phyloP scores from a whole-genome alignment of 2,329 filamentous ascomycete genomes.

The Polychaeton citri region DNA sequence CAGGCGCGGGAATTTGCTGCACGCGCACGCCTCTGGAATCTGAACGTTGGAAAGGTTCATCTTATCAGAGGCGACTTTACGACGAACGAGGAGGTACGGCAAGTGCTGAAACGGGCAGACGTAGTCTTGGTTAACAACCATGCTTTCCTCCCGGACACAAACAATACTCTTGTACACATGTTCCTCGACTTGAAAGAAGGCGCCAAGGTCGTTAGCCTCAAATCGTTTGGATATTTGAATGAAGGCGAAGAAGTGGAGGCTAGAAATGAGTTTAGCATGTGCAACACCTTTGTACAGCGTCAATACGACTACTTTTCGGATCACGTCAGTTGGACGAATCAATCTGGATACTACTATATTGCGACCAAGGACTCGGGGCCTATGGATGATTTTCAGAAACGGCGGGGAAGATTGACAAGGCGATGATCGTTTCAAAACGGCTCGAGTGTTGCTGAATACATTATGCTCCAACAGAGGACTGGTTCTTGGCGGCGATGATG shows the following conservation, averaged over 20 bases:
- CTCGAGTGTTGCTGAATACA: no score
- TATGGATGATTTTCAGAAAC: constrained; percentile 35
- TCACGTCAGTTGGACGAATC: constrained; percentile 80
- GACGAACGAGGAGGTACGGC: constrained; percentile 54
- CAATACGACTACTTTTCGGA: constrained; percentile 54
- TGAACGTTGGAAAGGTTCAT: constrained; percentile 64
- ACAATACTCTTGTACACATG: constrained; percentile 71
- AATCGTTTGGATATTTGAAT: constrained; percentile 70
- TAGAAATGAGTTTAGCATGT: constrained; percentile 66
- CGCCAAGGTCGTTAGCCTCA: constrained; percentile 79
- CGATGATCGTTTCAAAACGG: no score
- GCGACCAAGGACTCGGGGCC: constrained; percentile 59
- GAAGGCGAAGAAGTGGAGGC: constrained; percentile 62
- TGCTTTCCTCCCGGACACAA: constrained; percentile 79
- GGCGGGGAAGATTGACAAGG: no score
- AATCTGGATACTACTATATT: constrained; percentile 75
- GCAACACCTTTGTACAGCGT: constrained; percentile 50
- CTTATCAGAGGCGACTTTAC: constrained; percentile 78
- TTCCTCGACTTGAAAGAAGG: constrained; percentile 89
- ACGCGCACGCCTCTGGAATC: constrained; percentile 81
- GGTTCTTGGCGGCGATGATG: no score
- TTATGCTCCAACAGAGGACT: no score
- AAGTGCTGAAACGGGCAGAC: constrained; percentile 69
- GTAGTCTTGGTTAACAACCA: constrained; percentile 98
- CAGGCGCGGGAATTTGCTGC: constrained; percentile 74